Percentiles rank a stretch among this genome's conserved stretches.
These are phyloP conservation scores for Penicillium sp. DNA, from an alignment of 2,329 filamentous ascomycete genomes.

Conservation along the genomic window DNA sequence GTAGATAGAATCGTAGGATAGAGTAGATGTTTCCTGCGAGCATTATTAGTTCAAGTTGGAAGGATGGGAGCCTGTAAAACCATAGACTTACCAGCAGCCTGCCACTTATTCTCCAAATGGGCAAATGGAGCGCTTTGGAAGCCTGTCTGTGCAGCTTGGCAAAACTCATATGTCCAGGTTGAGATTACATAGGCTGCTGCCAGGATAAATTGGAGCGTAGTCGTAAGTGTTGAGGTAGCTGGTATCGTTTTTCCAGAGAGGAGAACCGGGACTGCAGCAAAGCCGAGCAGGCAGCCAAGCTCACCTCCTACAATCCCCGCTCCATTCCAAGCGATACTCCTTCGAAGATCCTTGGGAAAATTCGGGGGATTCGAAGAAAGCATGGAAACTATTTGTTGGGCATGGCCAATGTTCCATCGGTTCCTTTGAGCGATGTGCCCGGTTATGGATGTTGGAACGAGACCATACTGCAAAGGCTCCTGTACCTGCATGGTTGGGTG, in stretches of 20 bases:
- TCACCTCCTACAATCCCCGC: slow-evolving; percentile 21
- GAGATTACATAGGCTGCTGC: slow-evolving; percentile 10
- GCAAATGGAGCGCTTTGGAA: slow-evolving; percentile 24
- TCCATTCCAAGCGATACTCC: slow-evolving; percentile 24
- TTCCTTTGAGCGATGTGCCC: slow-evolving; percentile 38
- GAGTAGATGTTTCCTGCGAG: slow-evolving; percentile 22
- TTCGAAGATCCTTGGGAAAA: slow-evolving; percentile 14
- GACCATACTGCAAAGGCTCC: slow-evolving; percentile 34
- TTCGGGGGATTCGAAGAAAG: slow-evolving; percentile 6
- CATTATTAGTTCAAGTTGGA: background rate
- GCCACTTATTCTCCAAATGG: slow-evolving; percentile 31
- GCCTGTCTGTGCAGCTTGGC: slow-evolving; percentile 22
- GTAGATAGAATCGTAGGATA: slow-evolving; percentile 23
- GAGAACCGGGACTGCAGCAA: slow-evolving; percentile 20
- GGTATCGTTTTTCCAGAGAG: slow-evolving; percentile 20
- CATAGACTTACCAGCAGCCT: slow-evolving; percentile 23
- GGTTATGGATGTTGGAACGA: slow-evolving; percentile 35
- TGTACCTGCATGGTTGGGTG: slow-evolving; percentile 31
- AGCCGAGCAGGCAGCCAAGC: slow-evolving; percentile 16
- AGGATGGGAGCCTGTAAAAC: background rate
- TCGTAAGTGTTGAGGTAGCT: background rate
- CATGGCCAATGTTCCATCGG: slow-evolving; percentile 39
- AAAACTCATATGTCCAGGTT: slow-evolving; percentile 23
- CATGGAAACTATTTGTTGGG: slow-evolving; percentile 25
- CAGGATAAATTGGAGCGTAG: slow-evolving; percentile 16